Evolutionary conservation across 768 basidiomycete genomes (phyloP).

Genomic region (Mycena belliarum): DNA sequence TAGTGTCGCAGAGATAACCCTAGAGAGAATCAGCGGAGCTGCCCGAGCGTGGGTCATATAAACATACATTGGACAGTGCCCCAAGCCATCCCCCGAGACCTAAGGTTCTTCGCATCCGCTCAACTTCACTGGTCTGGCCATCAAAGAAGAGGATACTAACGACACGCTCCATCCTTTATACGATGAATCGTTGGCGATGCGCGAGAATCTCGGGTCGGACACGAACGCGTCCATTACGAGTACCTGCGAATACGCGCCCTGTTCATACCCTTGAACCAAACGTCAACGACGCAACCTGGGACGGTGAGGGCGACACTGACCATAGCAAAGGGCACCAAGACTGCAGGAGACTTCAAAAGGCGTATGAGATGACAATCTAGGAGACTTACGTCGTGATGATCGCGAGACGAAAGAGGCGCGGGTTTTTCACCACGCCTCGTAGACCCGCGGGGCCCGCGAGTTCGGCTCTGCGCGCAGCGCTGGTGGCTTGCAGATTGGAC

Average conservation of each 20-base stretch:
- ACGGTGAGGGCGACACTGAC: neutral
- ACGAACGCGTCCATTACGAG: slow-evolving; percentile 25
- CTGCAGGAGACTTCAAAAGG: slow-evolving; percentile 1
- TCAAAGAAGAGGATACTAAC: slow-evolving; percentile 1
- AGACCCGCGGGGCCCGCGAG: slow-evolving; percentile 24
- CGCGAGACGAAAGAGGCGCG: slow-evolving; percentile 22
- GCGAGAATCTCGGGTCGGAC: slow-evolving; percentile 21
- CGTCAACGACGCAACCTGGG: neutral
- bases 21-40: neutral
- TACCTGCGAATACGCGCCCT: slow-evolving; percentile 25
- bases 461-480: slow-evolving; percentile 23
- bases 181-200: slow-evolving; percentile 24
- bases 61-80: slow-evolving; percentile 18
- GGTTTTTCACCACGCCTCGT: slow-evolving; percentile 21
- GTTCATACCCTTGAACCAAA: slow-evolving; percentile 21
- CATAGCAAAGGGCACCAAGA: slow-evolving; percentile 25
- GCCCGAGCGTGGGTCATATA: neutral
- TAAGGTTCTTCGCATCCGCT: slow-evolving; percentile 14
- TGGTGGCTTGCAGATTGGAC: slow-evolving; percentile 21
- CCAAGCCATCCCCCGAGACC: slow-evolving; percentile 25
- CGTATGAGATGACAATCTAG: neutral
- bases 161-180: slow-evolving; percentile 28
- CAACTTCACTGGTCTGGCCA: neutral
- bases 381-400: slow-evolving; percentile 22
- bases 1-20: slow-evolving; percentile 25